Evolutionary conservation across 1,284 basidiomycete species (phyloP), one percentile per base, ranked within the genome.

Genomic region (Ustilago bromivora): DNA sequence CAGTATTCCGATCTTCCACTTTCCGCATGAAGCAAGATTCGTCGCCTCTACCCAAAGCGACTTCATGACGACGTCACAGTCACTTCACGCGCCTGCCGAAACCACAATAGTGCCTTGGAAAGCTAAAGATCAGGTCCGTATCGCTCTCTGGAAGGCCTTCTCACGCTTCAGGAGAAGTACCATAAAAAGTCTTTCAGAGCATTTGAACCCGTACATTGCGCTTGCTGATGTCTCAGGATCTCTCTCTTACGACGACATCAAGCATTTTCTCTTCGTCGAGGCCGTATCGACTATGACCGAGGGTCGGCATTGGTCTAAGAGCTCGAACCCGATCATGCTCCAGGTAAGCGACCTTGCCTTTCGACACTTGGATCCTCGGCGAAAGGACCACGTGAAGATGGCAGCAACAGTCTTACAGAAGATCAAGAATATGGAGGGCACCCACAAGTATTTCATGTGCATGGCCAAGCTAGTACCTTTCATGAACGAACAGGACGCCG

Each of bases 111-210:
- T 71, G 13, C 58, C 66, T 0, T 76, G 69, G 66, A 58, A 23
- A 13, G 28, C 57, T 9, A 53, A 52, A 2, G 56, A 41, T 9
- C 64, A 67, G 23, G 35, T 47, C 12, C 60, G 71, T 7, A 64
- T 78, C 1, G 67, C 71, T 4, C 38, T 73, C 15, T 62, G 60
- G 64, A 53, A 43, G 0, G 76, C 76, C 35, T 19, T 78, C 7
- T 10, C 5, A n/a, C 62, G 74, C 11, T 49, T 58, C 23, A 28
- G 23, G 23, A 28, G 2, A 28, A 28, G 6, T 41, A 55, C 17
- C 19, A 46, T n/a, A 0, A 1, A 49, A 3, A n/a, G 32, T 1
- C 28, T 52, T 9, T 28, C 47, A 6, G 19, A 46, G 3, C 67
- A 75, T 10, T 43, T 49, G 12, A 4, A 15, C 10, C 68, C 71